Conservation (phyloP, 73 alveolate genomes). For the Paramecium pentaurelia region DNA sequence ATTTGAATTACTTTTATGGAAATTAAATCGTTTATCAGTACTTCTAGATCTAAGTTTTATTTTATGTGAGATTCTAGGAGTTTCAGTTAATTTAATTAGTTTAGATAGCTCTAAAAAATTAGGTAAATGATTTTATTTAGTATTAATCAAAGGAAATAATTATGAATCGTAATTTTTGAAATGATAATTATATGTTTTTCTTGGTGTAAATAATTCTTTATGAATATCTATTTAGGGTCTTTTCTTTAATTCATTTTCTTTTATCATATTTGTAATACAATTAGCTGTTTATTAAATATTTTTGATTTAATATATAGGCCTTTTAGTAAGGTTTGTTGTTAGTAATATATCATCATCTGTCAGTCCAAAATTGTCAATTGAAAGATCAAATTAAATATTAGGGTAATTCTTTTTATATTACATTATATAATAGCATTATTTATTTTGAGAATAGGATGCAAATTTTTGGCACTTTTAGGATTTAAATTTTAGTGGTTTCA, state of each 20-base stretch:
- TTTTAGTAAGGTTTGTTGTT: background rate
- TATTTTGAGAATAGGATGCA: background rate
- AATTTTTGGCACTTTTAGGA: slow-evolving; percentile 1
- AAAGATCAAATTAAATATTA: background rate
- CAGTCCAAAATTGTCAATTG: background rate
- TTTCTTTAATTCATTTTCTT: background rate
- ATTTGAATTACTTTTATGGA: background rate
- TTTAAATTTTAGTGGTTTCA: background rate
- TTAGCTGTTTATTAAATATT: background rate
- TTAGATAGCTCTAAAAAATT: background rate
- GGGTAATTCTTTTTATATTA: background rate
- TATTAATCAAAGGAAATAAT: background rate
- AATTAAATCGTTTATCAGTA: background rate
- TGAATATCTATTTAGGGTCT: background rate
- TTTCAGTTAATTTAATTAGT: background rate
- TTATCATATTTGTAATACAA: background rate
- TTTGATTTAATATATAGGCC: background rate
- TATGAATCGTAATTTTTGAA: background rate
- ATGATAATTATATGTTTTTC: background rate
- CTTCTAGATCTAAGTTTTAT: background rate
- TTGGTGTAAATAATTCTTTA: background rate
- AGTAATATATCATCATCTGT: background rate
- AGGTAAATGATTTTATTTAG: background rate
- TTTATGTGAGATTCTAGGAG: background rate
- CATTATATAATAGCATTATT: background rate